phyloP scores from a whole-genome alignment of 345 rosid species.

The Clausena lansium region DNA sequence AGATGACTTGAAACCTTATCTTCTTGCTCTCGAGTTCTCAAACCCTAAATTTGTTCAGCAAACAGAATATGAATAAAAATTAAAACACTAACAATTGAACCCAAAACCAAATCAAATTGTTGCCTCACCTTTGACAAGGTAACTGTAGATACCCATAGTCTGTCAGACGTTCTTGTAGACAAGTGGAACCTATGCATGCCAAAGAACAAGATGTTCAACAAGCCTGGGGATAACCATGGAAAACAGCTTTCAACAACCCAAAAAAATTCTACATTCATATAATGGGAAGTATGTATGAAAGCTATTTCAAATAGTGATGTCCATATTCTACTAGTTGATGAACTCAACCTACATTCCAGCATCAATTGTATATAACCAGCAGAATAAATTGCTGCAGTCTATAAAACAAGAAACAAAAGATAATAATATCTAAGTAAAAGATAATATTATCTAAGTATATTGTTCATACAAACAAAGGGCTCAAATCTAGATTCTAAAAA shows the following conservation, averaged over 20 bases:
- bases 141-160: conserved; percentile 57
- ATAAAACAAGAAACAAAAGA: neutral
- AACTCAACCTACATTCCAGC: neutral
- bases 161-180: conserved; percentile 67
- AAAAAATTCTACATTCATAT: neutral
- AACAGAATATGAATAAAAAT: neutral
- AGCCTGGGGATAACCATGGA: neutral
- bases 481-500: neutral
- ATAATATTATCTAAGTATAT: neutral
- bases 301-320: neutral
- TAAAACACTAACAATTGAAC: neutral
- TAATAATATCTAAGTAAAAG: neutral
- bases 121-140: conserved; percentile 63
- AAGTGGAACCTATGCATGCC: conserved; percentile 54
- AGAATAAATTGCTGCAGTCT: neutral
- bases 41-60: conserved; percentile 38
- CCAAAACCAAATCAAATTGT: conserved; percentile 2
- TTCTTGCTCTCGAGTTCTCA: conserved; percentile 76
- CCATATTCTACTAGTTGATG: neutral
- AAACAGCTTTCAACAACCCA: neutral
- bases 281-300: neutral
- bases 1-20: conserved; percentile 71
- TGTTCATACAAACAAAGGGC: neutral
- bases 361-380: neutral
- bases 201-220: conserved; percentile 9